phyloP scores from a whole-genome alignment of 2,329 filamentous ascomycete genomes.

The Colletotrichum liriopes region DNA sequence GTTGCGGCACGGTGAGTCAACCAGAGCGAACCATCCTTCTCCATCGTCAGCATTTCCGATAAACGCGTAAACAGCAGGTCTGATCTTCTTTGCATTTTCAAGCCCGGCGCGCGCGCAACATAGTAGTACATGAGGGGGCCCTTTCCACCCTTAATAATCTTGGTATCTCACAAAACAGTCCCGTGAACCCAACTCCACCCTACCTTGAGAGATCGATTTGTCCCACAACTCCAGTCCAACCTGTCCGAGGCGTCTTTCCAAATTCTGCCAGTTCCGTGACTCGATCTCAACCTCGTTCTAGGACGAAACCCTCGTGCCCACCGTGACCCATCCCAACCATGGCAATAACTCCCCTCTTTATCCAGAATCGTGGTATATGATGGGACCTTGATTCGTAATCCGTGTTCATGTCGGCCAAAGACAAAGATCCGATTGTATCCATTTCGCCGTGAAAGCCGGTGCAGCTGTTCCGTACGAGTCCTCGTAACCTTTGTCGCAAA shows the following conservation, averaged over 20 bases:
- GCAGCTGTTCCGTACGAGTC: slow-evolving; percentile 6
- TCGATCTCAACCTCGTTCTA: background rate
- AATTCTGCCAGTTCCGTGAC: slow-evolving; percentile 8
- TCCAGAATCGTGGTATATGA: background rate
- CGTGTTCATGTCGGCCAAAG: slow-evolving; percentile 5
- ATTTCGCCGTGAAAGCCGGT: slow-evolving; percentile 20
- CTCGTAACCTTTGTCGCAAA: slow-evolving; percentile 14
- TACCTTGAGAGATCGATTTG: background rate
- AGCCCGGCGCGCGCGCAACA: background rate
- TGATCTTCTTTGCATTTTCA: background rate
- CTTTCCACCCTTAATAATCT: slow-evolving; percentile 12
- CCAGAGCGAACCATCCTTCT: background rate
- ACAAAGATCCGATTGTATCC: background rate
- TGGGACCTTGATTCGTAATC: slow-evolving; percentile 4
- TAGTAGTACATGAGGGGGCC: slow-evolving; percentile 10
- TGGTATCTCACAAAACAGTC: slow-evolving; percentile 34
- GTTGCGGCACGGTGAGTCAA: background rate
- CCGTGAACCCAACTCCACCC: slow-evolving; percentile 22
- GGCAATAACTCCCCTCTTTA: slow-evolving; percentile 12
- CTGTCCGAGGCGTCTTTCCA: background rate
- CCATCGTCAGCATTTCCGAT: background rate
- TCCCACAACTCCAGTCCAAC: slow-evolving; percentile 12
- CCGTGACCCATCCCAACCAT: slow-evolving; percentile 8
- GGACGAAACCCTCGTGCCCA: background rate
- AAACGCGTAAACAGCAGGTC: background rate